Evolutionary conservation across 1,284 basidiomycete species (phyloP), one percentile per base, ranked within the genome.

Genomic region (Mycena citricolor): DNA sequence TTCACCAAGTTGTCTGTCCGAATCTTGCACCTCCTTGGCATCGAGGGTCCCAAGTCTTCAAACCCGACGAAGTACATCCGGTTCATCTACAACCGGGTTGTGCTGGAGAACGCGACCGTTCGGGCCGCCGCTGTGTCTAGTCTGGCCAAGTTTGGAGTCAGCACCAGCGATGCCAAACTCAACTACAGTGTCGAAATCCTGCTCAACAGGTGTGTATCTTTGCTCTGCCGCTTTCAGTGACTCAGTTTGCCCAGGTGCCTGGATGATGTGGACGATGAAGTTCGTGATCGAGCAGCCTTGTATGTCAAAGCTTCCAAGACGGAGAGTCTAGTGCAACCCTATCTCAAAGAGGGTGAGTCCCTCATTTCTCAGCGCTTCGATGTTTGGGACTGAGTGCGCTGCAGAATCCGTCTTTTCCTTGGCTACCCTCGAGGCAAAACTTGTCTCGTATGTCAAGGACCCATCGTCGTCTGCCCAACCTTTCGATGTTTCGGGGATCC

Each of bases 31-130:
- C 70, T 99, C 28, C 83, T 99, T 34, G 97, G 97, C 36, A 79
- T 94, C 43, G 97, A 99, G 66, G 97, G 97, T 8, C 97, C 97
- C 36, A 92, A 93, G 65, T 89, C 94, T 39, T 83, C 87, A 16
- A 90, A 97, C 64, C 97, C 97, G 8, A 88, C 94, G 42, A 99
- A 98, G 70, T 99, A 95, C 67, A 99, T 99, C 61, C 89, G 97
- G 35, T 99, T 95, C 74, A 99, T 99, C 61, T 99, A 99, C 71
- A 99, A 99, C 70, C 92, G 97, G 26, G 97, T 99, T 28, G 94
- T 99, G 16, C 74, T 99, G 56, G 97, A 99, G 68, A 99, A 99
- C 59, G 94, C 97, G 11, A 95, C 97, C 39, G 97, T 99, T 28
- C 79, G 97, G 47, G 97, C 97, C 7, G 97, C 97, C 4, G 97